These are phyloP conservation scores for Clathrospora elynae DNA, from an alignment of 2,329 filamentous ascomycete genomes.

Conservation along the genomic window DNA sequence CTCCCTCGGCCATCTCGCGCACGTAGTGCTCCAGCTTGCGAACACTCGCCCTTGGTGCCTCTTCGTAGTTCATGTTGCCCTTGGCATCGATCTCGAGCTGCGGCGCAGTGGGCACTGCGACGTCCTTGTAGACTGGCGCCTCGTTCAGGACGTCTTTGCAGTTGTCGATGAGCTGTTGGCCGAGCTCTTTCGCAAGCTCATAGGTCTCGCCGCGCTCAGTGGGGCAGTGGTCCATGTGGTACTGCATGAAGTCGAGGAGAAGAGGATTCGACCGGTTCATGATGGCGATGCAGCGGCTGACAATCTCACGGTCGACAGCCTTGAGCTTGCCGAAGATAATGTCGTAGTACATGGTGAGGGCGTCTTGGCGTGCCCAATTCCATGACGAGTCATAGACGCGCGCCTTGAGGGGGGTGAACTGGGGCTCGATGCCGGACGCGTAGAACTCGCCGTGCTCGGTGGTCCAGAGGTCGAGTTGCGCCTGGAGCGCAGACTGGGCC, in stretches of 20 bases:
- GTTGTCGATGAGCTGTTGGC: conserved; percentile 92
- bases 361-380: conserved; percentile 99
- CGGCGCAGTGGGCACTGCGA: conserved; percentile 87
- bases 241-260: conserved; percentile 98
- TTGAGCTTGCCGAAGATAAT: conserved; percentile 96
- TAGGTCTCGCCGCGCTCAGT: conserved; percentile 97
- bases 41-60: conserved; percentile 83
- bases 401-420: conserved; percentile 91
- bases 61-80: conserved; percentile 90
- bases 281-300: conserved; percentile 97
- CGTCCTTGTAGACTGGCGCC: conserved; percentile 93
- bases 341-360: conserved; percentile 97
- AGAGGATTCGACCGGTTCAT: conserved; percentile 99
- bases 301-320: conserved; percentile 94
- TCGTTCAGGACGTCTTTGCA: conserved; percentile 88
- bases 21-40: conserved; percentile 99
- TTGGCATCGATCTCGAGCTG: conserved; percentile 90
- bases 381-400: conserved; percentile 97
- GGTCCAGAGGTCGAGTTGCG: conserved; percentile 92
- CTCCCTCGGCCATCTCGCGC: conserved; percentile 96
- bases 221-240: conserved; percentile 98
- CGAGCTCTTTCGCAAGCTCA: conserved; percentile 93
- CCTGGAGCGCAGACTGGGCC: conserved; percentile 84
- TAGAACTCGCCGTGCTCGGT: conserved; percentile 97
- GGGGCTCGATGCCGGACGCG: conserved; percentile 88